These are phyloP conservation scores for Rhizoclosmatium sp. DNA, from an alignment of 192 early-diverging fungal species.

Conservation along the genomic window DNA sequence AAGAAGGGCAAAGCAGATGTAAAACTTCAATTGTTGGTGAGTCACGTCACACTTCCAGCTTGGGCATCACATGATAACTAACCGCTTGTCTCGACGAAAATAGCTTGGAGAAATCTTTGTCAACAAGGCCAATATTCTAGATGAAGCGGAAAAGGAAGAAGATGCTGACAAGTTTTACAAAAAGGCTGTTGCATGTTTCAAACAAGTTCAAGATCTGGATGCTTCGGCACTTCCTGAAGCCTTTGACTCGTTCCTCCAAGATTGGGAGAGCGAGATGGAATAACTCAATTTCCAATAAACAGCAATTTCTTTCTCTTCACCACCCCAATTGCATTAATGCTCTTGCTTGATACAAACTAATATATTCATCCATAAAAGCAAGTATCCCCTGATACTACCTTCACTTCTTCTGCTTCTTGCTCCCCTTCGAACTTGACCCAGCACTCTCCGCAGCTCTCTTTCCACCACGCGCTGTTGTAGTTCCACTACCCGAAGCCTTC, in stretches of 20 bases:
- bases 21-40: slow-evolving; percentile 23
- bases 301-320: neutral
- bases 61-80: neutral
- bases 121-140: slow-evolving; percentile 44
- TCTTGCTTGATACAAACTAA: neutral
- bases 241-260: slow-evolving; percentile 45
- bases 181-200: slow-evolving; percentile 45
- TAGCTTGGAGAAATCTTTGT: slow-evolving; percentile 44
- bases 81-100: neutral
- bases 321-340: neutral
- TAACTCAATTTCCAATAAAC: neutral
- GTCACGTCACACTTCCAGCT: neutral
- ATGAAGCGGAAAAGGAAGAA: slow-evolving; percentile 39
- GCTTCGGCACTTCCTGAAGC: slow-evolving; percentile 39
- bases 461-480: neutral
- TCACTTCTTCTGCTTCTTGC: slow-evolving; percentile 37
- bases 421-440: neutral
- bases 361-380: too few species aligned
- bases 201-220: slow-evolving; percentile 38
- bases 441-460: neutral
- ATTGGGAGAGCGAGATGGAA: slow-evolving; percentile 44
- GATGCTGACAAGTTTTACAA: slow-evolving; percentile 38
- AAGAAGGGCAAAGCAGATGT: neutral
- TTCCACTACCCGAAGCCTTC: neutral
- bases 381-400: too few species aligned